Evolutionary conservation across 2,329 filamentous ascomycete species (phyloP), one percentile per base, ranked within the genome.

Genomic region (Fusarium poae): DNA sequence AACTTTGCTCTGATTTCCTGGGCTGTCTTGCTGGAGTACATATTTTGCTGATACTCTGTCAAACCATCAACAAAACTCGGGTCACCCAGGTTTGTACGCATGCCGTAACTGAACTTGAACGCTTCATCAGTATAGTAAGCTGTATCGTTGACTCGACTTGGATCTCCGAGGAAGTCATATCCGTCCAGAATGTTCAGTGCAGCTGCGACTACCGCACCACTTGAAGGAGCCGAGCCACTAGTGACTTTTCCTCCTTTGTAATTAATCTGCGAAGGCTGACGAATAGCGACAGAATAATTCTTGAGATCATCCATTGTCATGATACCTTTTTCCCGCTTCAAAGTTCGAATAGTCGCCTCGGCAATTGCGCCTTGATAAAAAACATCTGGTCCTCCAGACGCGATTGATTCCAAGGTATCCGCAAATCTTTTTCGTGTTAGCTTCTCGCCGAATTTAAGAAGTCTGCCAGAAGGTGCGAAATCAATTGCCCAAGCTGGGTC

Each of bases 51-150:
- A 54, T 86, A 86, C 16, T 85, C 80, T 43, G 91, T 81, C 13
- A 91, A 85, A 0, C 85, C 81, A 1, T 78, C 73, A 9, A 94
- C 86, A 72, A 92, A 97, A 0, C 81, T 81, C 0, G 94, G 94
- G 70, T 97, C 94, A 2, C 92, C 94, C 0, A 97, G 84, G 32
- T 91, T 82, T 2, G 87, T 85, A 51, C 93, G 87, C 82, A 90
- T 80, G 3, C 91, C 93, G 72, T 97, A 97, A 0, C 89, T 92
- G 75, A 94, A 97, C 10, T 91, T 84, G 62, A 97, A 91, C 2
- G 92, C 91, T 81, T 97, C 93, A 67, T 95, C 89, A n/a, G 97
- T 80, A 0, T 91, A 84, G 76, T 97, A 93, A 0, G 91, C 92
- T 39, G 89, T 92, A 1, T 93, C 76, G 67, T 86, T 85, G 48